A percentile compares a stretch with the other conserved stretches of the same genome.
These are phyloP conservation scores for Blastobotrys mokoenaii DNA, from an alignment of 805 yeast genomes.

Conservation along the genomic window DNA sequence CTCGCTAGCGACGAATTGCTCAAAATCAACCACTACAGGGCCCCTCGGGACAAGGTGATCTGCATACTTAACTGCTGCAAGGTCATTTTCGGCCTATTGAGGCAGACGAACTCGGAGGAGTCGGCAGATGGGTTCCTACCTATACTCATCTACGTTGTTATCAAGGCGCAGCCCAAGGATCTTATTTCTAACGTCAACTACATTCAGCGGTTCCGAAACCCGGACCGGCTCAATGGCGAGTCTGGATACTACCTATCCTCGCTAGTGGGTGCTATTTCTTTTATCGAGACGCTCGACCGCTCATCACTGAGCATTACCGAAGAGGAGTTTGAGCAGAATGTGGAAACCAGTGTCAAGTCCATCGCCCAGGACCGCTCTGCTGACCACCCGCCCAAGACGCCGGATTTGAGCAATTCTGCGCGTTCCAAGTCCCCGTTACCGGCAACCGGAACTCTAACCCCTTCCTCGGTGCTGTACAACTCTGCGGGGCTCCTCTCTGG, in stretches of 20 bases:
- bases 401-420: constrained; percentile 5
- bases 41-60: constrained; percentile 91
- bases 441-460: constrained; percentile 11
- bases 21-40: constrained; percentile 74
- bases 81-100: constrained; percentile 79
- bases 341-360: constrained; percentile 31
- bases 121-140: constrained; percentile 97
- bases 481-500: constrained; percentile 46
- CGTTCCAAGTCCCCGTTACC: not conserved
- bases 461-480: constrained; percentile 27
- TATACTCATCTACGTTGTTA: constrained; percentile 64
- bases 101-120: constrained; percentile 57
- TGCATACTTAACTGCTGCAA: constrained; percentile 89
- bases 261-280: constrained; percentile 80
- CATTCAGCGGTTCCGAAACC: constrained; percentile 75
- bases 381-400: constrained; percentile 18
- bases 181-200: constrained; percentile 75
- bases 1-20: constrained; percentile 67
- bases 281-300: constrained; percentile 52
- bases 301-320: constrained; percentile 53
- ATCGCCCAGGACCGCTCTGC: constrained; percentile 23
- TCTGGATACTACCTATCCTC: constrained; percentile 86
- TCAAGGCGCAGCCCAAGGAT: constrained; percentile 56
- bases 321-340: constrained; percentile 45
- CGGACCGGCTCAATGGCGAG: constrained; percentile 74